Evolutionary conservation across 2,329 filamentous ascomycete species (phyloP).

Genomic region (Cytospora chrysosperma): DNA sequence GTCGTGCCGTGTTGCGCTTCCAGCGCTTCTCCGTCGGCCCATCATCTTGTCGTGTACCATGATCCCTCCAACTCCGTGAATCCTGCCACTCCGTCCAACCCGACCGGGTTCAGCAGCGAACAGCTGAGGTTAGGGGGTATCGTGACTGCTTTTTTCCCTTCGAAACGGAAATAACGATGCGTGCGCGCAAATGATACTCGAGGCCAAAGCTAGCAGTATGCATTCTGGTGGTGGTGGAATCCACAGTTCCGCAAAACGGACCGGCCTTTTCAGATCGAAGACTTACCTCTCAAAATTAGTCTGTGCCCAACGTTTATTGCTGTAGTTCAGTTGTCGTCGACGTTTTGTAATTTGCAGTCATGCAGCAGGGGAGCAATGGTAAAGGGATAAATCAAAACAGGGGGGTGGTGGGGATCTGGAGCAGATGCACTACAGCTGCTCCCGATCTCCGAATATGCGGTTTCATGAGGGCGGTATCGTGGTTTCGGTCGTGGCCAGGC

Average conservation of each 20-base stretch:
- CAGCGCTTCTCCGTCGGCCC: neutral
- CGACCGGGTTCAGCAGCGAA: constrained; percentile 1
- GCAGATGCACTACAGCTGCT: constrained; percentile 26
- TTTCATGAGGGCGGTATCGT: constrained; percentile 1
- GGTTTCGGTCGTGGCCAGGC: constrained; percentile 39
- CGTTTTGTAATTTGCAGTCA: constrained; percentile 2
- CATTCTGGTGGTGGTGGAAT: neutral
- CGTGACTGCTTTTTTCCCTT: neutral
- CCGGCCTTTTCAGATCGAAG: neutral
- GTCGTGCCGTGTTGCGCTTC: neutral
- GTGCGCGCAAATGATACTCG: neutral
- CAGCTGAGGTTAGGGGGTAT: constrained; percentile 9
- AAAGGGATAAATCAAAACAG: neutral
- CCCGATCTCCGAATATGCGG: neutral
- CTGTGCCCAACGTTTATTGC: neutral
- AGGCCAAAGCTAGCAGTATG: constrained; percentile 1
- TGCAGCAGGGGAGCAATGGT: neutral
- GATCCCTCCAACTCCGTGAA: neutral
- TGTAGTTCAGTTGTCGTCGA: constrained; percentile 14
- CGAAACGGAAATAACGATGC: constrained; percentile 10
- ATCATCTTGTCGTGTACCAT: neutral
- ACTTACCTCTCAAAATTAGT: constrained; percentile 19
- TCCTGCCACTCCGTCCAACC: neutral
- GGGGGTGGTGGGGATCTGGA: neutral
- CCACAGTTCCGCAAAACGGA: neutral